phyloP scores from a whole-genome alignment of 2,329 filamentous ascomycete species.

The Curvularia sp. region DNA sequence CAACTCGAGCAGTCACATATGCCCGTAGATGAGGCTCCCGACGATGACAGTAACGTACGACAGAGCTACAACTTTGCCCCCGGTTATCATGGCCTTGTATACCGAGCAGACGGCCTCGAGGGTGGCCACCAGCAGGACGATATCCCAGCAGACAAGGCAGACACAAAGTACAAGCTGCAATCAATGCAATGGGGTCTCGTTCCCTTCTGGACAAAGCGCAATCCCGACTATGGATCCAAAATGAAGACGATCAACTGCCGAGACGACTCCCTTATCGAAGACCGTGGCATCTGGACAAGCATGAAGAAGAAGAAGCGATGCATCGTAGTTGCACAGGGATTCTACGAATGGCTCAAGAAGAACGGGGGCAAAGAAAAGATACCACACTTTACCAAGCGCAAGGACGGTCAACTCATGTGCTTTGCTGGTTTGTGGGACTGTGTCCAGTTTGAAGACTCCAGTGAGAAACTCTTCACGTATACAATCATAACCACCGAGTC shows the following conservation, averaged over 20 bases:
- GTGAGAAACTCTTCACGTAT: slow-evolving; percentile 82
- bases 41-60: slow-evolving; percentile 69
- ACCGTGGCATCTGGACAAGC: slow-evolving; percentile 85
- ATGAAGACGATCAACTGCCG: slow-evolving; percentile 95
- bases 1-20: slow-evolving; percentile 78
- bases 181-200: slow-evolving; percentile 96
- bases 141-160: slow-evolving; percentile 17
- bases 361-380: slow-evolving; percentile 77
- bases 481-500: slow-evolving; percentile 92
- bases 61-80: slow-evolving; percentile 94
- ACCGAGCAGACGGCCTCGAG: slow-evolving; percentile 75
- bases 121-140: slow-evolving; percentile 54
- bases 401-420: slow-evolving; percentile 83
- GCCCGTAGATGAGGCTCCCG: slow-evolving; percentile 72
- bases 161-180: slow-evolving; percentile 79
- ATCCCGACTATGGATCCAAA: slow-evolving; percentile 76
- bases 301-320: slow-evolving; percentile 93
- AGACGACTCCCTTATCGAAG: slow-evolving; percentile 79
- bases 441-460: slow-evolving; percentile 75
- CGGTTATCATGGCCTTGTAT: slow-evolving; percentile 83
- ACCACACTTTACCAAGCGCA: slow-evolving; percentile 82
- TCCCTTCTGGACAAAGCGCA: slow-evolving; percentile 90
- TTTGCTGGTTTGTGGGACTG: slow-evolving; percentile 94
- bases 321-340: slow-evolving; percentile 86
- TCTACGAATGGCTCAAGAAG: slow-evolving; percentile 94